phyloP scores from a whole-genome alignment of 2,329 filamentous ascomycete genomes.

The Pseudogymnoascus sp. region DNA sequence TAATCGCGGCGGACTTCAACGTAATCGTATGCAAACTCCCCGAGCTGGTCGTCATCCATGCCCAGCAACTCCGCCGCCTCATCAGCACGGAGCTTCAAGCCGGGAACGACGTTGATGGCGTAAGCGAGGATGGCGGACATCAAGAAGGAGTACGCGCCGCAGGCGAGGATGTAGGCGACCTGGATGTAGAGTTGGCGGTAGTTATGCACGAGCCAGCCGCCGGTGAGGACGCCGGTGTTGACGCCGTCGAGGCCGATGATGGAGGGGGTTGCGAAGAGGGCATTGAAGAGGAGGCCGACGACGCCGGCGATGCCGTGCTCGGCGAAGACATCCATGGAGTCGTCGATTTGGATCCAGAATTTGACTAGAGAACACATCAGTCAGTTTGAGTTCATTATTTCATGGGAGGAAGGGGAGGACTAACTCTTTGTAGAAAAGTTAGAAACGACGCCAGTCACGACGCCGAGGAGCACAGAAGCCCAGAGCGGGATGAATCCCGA shows the following conservation, averaged over 20 bases:
- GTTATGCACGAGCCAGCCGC: constrained; percentile 70
- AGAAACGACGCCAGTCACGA: constrained; percentile 56
- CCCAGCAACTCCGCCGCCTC: constrained; percentile 78
- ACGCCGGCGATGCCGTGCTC: constrained; percentile 64
- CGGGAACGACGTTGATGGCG: constrained; percentile 65
- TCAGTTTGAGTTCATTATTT: constrained; percentile 11
- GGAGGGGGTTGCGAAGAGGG: constrained; percentile 59
- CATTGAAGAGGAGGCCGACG: constrained; percentile 65
- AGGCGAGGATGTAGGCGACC: constrained; percentile 64
- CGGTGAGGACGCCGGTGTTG: constrained; percentile 54
- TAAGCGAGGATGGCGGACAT: constrained; percentile 68
- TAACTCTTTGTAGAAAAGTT: constrained; percentile 59
- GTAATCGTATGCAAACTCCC: constrained; percentile 85
- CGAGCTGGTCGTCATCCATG: constrained; percentile 85
- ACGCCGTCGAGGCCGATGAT: constrained; percentile 70
- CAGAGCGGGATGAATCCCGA: constrained; percentile 61
- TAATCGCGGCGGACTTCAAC: constrained; percentile 84
- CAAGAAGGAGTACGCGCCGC: constrained; percentile 60
- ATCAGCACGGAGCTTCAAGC: constrained; percentile 68
- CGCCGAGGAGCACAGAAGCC: constrained; percentile 58
- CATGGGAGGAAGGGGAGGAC: constrained; percentile 11
- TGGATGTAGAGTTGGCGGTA: constrained; percentile 71
- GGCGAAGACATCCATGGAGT: constrained; percentile 64
- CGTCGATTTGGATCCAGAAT: constrained; percentile 54
- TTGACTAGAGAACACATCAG: constrained; percentile 21